Percentiles rank a stretch among this genome's conserved stretches.
Evolutionary conservation across 306 rosid species (phyloP).

Genomic region (Boehmeria nivea): DNA sequence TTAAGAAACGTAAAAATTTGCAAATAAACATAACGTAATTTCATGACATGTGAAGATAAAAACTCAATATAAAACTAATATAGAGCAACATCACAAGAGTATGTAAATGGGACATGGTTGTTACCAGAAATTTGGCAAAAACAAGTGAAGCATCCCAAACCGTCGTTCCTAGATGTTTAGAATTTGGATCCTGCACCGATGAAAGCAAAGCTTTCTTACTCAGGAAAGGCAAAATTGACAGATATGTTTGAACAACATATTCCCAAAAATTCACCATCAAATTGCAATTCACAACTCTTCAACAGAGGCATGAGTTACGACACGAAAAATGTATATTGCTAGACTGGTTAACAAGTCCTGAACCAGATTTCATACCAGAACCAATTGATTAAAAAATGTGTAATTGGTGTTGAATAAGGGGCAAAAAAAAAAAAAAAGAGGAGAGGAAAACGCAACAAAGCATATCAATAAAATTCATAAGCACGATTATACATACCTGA

Average conservation of each 20-base stretch:
- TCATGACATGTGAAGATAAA: not conserved
- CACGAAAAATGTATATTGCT: no score
- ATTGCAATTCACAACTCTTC: no score
- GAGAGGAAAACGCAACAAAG: no score
- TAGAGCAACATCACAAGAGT: slow-evolving; percentile 1
- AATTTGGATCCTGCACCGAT: slow-evolving; percentile 68
- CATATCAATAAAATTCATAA: not conserved
- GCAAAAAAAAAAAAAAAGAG: no score
- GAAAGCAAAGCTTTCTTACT: slow-evolving; percentile 2
- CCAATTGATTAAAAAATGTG: no score
- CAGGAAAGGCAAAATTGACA: slow-evolving; percentile 18
- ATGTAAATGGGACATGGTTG: slow-evolving; percentile 16
- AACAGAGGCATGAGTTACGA: no score
- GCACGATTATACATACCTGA: slow-evolving; percentile 46
- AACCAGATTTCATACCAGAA: no score
- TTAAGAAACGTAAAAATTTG: slow-evolving; percentile 1
- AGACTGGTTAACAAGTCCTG: no score
- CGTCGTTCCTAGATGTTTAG: slow-evolving; percentile 92
- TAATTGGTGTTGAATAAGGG: no score
- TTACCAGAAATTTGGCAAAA: slow-evolving; percentile 77
- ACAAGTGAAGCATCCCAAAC: slow-evolving; percentile 99
- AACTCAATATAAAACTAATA: slow-evolving; percentile 9
- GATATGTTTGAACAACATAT: slow-evolving; percentile 1
- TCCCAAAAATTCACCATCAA: slow-evolving; percentile 10
- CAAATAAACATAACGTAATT: not conserved